Conservation (phyloP, 352 stramenopile species). For the Pythium sukuiense region DNA sequence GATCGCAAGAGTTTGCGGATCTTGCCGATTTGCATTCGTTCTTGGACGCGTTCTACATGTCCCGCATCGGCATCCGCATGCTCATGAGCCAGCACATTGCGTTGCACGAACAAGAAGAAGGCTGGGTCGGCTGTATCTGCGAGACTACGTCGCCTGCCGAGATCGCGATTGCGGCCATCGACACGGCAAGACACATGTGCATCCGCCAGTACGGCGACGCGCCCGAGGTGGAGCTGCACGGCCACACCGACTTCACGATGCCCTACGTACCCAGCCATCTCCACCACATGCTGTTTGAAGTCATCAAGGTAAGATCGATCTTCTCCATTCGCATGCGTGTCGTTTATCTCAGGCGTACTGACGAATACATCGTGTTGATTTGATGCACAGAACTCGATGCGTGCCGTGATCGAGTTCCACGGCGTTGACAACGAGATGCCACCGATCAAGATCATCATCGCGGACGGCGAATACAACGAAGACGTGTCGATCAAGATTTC, state of each 20-base stretch:
- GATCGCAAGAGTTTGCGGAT: conserved; percentile 85
- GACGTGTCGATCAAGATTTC: conserved; percentile 99
- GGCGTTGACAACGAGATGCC: conserved; percentile 97
- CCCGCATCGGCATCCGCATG: conserved; percentile 99
- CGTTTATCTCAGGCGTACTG: not conserved
- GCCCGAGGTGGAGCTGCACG: conserved; percentile 97
- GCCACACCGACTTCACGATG: conserved; percentile 98
- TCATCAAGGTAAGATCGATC: conserved; percentile 89
- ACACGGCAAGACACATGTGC: conserved; percentile 99
- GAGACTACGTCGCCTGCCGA: conserved; percentile 95
- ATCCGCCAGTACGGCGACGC: conserved; percentile 98
- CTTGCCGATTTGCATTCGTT: conserved; percentile 96
- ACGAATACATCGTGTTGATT: not conserved
- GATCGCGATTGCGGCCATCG: conserved; percentile 95
- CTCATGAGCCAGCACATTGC: conserved; percentile 99
- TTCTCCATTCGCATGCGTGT: not conserved
- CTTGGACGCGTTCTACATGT: conserved; percentile 99
- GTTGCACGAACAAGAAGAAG: conserved; percentile 89
- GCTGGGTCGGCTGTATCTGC: conserved; percentile 94
- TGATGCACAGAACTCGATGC: conserved; percentile 93
- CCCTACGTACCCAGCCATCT: conserved; percentile 95
- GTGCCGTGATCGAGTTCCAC: conserved; percentile 97
- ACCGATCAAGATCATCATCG: conserved; percentile 99
- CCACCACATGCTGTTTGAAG: conserved; percentile 99
- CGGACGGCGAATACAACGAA: conserved; percentile 98